These are phyloP conservation scores for Fragaria vesca DNA, from an alignment of 306 rosid species.

Conservation along the genomic window DNA sequence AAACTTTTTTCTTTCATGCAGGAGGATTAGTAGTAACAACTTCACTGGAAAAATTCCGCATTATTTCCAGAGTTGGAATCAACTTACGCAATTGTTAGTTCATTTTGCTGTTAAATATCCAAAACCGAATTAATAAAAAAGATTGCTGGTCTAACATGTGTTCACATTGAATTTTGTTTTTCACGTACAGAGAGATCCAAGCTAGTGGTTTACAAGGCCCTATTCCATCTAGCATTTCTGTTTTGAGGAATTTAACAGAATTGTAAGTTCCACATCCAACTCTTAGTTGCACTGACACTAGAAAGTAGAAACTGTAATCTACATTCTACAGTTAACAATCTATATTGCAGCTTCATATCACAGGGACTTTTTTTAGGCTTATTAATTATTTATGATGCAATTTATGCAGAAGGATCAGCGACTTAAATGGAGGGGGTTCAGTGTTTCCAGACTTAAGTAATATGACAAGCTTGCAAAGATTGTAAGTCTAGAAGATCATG, in stretches of 20 bases:
- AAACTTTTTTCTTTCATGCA: not conserved
- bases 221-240: conserved; percentile 31
- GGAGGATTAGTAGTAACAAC: conserved; percentile 26
- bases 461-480: not conserved
- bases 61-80: conserved; percentile 16
- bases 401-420: conserved; percentile 32
- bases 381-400: not conserved
- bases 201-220: conserved; percentile 35
- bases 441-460: conserved; percentile 15
- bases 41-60: conserved; percentile 11
- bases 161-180: not conserved
- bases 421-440: conserved; percentile 20
- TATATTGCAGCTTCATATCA: not conserved
- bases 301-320: not conserved
- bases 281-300: not conserved
- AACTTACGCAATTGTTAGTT: conserved; percentile 23
- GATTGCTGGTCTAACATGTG: not conserved
- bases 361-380: too few species aligned
- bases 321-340: too few species aligned
- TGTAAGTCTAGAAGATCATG: conserved; percentile 16
- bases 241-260: conserved; percentile 10
- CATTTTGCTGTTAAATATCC: not conserved
- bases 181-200: conserved; percentile 28
- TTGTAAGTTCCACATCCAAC: conserved; percentile 25
- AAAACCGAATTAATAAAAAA: not conserved